Evolutionary conservation across 1,139 yeast species (phyloP).

Genomic region (Sugiyamaella pinicola): DNA sequence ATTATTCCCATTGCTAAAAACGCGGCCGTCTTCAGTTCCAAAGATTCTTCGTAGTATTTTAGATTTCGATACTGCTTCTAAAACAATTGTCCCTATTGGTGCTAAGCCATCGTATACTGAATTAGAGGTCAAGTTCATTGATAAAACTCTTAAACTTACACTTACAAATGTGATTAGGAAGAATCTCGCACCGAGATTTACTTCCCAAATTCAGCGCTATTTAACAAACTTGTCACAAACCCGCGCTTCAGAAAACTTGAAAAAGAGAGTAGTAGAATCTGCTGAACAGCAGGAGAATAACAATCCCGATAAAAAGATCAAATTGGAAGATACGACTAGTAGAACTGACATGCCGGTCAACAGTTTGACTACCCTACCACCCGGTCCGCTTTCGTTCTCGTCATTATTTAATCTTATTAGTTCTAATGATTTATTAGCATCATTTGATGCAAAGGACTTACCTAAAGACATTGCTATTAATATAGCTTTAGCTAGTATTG

Average conservation of each 20-base stretch:
- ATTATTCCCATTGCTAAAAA: conserved; percentile 39
- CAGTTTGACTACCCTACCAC: conserved; percentile 31
- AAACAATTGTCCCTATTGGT: conserved; percentile 25
- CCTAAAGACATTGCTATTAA: conserved; percentile 65
- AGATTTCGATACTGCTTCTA: conserved; percentile 40
- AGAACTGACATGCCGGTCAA: conserved; percentile 31
- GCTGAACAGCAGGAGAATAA: conserved; percentile 22
- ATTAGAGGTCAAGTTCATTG: conserved; percentile 42
- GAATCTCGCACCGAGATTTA: conserved; percentile 34
- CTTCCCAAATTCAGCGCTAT: conserved; percentile 39
- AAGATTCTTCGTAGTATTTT: conserved; percentile 42
- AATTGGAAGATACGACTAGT: conserved; percentile 26
- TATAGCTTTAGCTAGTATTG: conserved; percentile 66
- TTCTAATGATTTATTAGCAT: conserved; percentile 57
- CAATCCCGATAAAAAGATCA: conserved; percentile 29
- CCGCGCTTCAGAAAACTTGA: conserved; percentile 37
- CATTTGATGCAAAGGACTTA: conserved; percentile 69
- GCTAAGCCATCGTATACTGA: conserved; percentile 27
- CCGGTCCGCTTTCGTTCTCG: conserved; percentile 41
- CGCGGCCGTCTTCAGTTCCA: conserved; percentile 40
- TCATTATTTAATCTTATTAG: conserved; percentile 62
- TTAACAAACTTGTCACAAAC: conserved; percentile 38
- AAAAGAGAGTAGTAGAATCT: conserved; percentile 30
- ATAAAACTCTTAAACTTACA: conserved; percentile 43
- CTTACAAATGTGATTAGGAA: conserved; percentile 40